Conservation (phyloP, 257 asterid genomes). For the Capsicum rhomboideum region DNA sequence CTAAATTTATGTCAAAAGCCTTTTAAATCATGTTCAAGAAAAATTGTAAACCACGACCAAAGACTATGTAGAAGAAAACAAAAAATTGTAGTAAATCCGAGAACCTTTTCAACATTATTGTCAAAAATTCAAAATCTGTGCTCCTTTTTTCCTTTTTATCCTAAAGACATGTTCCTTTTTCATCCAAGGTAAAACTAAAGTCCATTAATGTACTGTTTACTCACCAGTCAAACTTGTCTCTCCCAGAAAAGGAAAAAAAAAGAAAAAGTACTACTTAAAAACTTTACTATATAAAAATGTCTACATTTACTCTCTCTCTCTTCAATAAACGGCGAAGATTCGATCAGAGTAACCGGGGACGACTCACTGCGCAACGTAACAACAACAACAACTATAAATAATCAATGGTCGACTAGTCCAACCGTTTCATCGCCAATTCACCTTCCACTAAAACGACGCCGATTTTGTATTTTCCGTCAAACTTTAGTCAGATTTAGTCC, state of each 20-base stretch:
- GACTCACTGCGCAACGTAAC: conserved; percentile 9
- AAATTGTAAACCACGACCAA: neutral
- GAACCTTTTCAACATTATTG: neutral
- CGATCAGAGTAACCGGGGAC: conserved; percentile 15
- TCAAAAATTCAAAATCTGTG: neutral
- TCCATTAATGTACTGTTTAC: neutral
- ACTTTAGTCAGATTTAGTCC: conserved; percentile 2
- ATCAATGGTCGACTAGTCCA: conserved; percentile 40
- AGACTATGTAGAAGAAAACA: neutral
- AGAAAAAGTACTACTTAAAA: neutral
- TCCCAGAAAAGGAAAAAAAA: neutral
- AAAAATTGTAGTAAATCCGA: neutral
- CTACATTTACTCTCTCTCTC: neutral
- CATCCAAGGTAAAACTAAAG: neutral
- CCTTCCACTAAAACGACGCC: neutral
- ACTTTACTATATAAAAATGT: no score
- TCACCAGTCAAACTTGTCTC: neutral
- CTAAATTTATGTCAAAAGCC: neutral
- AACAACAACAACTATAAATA: neutral
- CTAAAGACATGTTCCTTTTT: neutral
- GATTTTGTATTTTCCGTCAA: conserved; percentile 9
- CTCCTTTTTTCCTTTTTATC: neutral
- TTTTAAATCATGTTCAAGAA: neutral
- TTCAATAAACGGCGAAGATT: conserved; percentile 30
- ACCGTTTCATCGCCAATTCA: conserved; percentile 10